Evolutionary conservation across 2,329 filamentous ascomycete genomes (phyloP), one percentile per base, ranked within the genome.

Genomic region (Colletotrichum tofieldiae): DNA sequence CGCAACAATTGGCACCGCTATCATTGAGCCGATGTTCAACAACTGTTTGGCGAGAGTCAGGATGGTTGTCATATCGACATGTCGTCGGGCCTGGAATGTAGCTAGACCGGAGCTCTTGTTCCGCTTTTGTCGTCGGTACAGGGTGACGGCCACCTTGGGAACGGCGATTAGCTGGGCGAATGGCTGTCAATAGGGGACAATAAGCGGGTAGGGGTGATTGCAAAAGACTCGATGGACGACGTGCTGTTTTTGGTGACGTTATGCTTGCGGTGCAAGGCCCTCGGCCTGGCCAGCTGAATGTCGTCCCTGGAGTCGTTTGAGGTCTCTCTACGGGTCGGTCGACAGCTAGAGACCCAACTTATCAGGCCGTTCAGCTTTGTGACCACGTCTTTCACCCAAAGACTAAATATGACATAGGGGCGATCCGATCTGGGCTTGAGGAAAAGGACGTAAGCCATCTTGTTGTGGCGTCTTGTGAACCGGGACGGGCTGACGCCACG

Each of bases 401-500:
- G 7, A 45, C 35, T 32, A 29, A 1, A 32, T 6, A 23, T 35
- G 59, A 39, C 20, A 20, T n/a, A 20, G 26, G 32, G 20, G 60
- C 32, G 47, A 41, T n/a, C 35, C n/a, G 49, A 32, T 18, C 6
- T 52, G 49, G 43, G 45, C 20, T 45, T 23, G 23, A 26, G 47
- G 2, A 8, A 8, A 51, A n/a, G 41, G 35, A 35, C 32, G 32
- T 51, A 9, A n/a, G 16, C 23, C 16, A 9, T 51, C 16, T 29
- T 32, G 32, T 16, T 63, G 45, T 63, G 45, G 45, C 51, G 65
- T 54, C 61, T 20, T 5, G 23, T 65, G 8, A 58, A 41, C 45
- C 52, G 52, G 47, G 26, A 20, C 37, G 35, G 41, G 47, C 43
- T 29, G 35, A 55, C 41, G 68, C 64, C 68, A 71, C 68, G 43